Evolutionary conservation across 1,284 basidiomycete genomes (phyloP), one percentile per base, ranked within the genome.

Genomic region (Hypsizygus ulmarius): DNA sequence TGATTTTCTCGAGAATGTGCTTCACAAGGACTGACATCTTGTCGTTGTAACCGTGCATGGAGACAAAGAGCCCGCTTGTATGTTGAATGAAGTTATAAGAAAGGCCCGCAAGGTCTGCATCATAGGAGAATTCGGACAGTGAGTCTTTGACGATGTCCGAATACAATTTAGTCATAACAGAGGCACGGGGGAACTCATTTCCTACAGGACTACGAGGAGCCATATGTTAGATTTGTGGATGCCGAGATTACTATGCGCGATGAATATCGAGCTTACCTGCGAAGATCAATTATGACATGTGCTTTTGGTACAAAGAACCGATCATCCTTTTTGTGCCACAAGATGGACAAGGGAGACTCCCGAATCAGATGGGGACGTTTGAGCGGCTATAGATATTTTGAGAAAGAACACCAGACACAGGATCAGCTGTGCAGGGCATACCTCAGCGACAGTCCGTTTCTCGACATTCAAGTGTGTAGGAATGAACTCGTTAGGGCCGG

Each of bases 291-390:
- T 47, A 83, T 66, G n/a, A 84, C 77, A 51, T 79, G 74, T 1
- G 91, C 91, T 62, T 91, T 91, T 0, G 95, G 95, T 4, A 95
- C 82, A 89, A 92, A 96, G 73, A 95, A 97, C 51, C 78, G 81
- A 66, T 98, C 94, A 63, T 98, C 95, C 63, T 93, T 93, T 75
- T 98, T 98, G 70, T 94, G 82, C 94, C 94, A 98, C 9, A 97
- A 68, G 15, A 83, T 77, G 1, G 85, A 88, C 28, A 87, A 61
- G 0, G 79, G 69, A 0, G 83, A 91, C 64, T 92, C 78, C 21
- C 80, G 74, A 46, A 97, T 77, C 49, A 94, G 79, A 55, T 79
- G 72, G 9, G 95, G 95, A 25, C 87, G 79, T 49, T 79, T 81
- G 46, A 79, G 64, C 11, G 89, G 88, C 86, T 92, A 58, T 21